phyloP scores from a whole-genome alignment of 2,329 filamentous ascomycete genomes.

The Clarireedia monteithiana region DNA sequence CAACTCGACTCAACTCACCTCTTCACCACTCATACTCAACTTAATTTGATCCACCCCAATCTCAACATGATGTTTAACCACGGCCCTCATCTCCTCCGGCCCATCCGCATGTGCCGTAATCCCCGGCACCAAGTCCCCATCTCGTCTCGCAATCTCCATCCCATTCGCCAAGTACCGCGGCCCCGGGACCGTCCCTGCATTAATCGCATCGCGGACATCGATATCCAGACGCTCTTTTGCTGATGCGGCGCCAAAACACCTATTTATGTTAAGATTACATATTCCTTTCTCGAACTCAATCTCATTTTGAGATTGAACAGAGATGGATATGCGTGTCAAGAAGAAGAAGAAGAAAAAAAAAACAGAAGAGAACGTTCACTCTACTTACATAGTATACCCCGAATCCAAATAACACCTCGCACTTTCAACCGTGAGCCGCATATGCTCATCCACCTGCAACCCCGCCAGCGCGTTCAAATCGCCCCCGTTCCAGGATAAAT shows the following conservation, averaged over 20 bases:
- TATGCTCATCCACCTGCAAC: conserved; percentile 40
- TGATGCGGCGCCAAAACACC: conserved; percentile 21
- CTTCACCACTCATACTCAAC: conserved; percentile 32
- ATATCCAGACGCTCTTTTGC: conserved; percentile 30
- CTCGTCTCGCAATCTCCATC: conserved; percentile 38
- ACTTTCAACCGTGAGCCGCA: conserved; percentile 10
- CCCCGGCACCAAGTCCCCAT: conserved; percentile 35
- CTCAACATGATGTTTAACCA: conserved; percentile 31
- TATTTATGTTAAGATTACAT: neutral
- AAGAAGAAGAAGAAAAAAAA: neutral
- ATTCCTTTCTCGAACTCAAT: neutral
- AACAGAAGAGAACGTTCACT: too few relatives aligned
- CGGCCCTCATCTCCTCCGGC: conserved; percentile 34
- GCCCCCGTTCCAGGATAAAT: conserved; percentile 41
- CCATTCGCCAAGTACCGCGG: conserved; percentile 41
- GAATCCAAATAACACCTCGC: conserved; percentile 40
- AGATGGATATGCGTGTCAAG: neutral
- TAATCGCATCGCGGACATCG: conserved; percentile 41
- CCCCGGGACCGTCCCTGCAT: conserved; percentile 39
- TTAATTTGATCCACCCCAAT: conserved; percentile 38
- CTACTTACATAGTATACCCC: conserved; percentile 38
- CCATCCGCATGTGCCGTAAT: conserved; percentile 33
- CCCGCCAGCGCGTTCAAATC: conserved; percentile 35
- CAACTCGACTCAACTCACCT: conserved; percentile 10
- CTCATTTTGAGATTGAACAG: neutral